Evolutionary conservation across 495 filamentous ascomycete genomes (phyloP).

Genomic region (Penicillium silybi): DNA sequence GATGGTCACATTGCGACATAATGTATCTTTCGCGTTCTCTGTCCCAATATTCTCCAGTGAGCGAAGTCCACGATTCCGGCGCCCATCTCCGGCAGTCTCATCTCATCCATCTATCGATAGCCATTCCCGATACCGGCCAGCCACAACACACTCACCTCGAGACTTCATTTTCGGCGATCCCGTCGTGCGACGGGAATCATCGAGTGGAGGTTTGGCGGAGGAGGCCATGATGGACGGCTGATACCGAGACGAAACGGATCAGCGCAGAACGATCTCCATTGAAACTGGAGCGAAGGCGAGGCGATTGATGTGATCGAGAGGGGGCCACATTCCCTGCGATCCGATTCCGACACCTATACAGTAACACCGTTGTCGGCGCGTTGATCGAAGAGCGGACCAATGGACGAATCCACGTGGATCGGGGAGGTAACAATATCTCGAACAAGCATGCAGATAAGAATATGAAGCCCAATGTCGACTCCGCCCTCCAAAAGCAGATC

Average conservation of each 20-base stretch:
- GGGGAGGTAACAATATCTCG: conserved; percentile 7
- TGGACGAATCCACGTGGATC: conserved; percentile 9
- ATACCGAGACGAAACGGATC: conserved; percentile 34
- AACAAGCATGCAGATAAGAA: conserved; percentile 8
- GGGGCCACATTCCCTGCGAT: conserved; percentile 42
- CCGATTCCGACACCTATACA: conserved; percentile 8
- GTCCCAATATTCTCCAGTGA: conserved; percentile 5
- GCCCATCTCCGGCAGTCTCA: background rate
- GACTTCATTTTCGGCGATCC: conserved; percentile 61
- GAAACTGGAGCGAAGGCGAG: conserved; percentile 30
- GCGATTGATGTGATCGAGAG: conserved; percentile 30
- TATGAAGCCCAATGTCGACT: conserved; percentile 8
- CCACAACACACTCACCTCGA: conserved; percentile 46
- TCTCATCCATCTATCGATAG: background rate
- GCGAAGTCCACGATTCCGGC: conserved; percentile 2
- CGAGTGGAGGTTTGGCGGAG: conserved; percentile 38
- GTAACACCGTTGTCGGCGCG: conserved; percentile 10
- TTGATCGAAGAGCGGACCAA: conserved; percentile 20
- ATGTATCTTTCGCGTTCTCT: conserved; percentile 77
- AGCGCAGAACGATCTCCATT: conserved; percentile 43
- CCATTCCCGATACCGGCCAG: background rate
- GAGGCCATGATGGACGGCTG: conserved; percentile 39
- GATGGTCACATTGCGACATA: conserved; percentile 90
- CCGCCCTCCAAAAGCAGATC: conserved; percentile 15
- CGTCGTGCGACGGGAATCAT: conserved; percentile 44